A percentile compares a stretch with the other conserved stretches of the same genome.
These are phyloP conservation scores for Suillus luteus DNA, from an alignment of 768 basidiomycete genomes.

Conservation along the genomic window DNA sequence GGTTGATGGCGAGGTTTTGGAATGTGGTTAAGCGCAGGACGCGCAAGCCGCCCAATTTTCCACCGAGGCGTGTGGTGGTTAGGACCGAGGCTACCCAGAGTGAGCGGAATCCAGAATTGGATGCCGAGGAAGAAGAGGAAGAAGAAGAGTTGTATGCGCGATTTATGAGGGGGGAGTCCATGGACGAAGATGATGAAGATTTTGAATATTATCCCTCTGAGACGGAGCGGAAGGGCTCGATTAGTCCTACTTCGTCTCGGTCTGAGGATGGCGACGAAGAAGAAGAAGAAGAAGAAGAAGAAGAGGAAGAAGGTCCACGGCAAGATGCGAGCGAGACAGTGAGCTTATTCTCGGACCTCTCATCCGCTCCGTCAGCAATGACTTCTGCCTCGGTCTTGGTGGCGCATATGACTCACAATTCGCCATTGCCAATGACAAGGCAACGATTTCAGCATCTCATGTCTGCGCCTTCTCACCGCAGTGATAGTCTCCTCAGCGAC, in stretches of 20 bases:
- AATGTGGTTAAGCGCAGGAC: conserved; percentile 21
- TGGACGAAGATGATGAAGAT: conserved; percentile 50
- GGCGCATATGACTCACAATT: conserved; percentile 51
- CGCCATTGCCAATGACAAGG: conserved; percentile 51
- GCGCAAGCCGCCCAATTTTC: conserved; percentile 12
- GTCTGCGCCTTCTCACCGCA: conserved; percentile 20
- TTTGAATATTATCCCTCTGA: conserved; percentile 21
- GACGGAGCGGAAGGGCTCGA: conserved; percentile 18
- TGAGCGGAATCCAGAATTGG: conserved; percentile 5
- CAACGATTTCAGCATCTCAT: conserved; percentile 45
- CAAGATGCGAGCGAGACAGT: conserved; percentile 42
- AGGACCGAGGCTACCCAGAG: conserved; percentile 11
- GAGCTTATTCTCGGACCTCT: conserved; percentile 57
- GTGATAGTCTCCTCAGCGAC: conserved; percentile 21
- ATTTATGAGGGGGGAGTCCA: conserved; percentile 61
- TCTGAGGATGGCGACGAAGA: conserved; percentile 36
- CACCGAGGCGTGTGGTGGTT: background rate
- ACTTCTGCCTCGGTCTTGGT: conserved; percentile 48
- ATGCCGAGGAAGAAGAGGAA: conserved; percentile 28
- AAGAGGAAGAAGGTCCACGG: conserved; percentile 29
- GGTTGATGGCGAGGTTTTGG: conserved; percentile 20
- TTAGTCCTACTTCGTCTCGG: conserved; percentile 26
- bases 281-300: conserved; percentile 27
- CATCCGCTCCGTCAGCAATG: conserved; percentile 33
- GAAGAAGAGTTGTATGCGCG: conserved; percentile 49